A percentile compares a stretch with the other conserved stretches of the same genome.
Evolutionary conservation across 2,329 filamentous ascomycete genomes (phyloP).

Genomic region (Sporothrix luriei): DNA sequence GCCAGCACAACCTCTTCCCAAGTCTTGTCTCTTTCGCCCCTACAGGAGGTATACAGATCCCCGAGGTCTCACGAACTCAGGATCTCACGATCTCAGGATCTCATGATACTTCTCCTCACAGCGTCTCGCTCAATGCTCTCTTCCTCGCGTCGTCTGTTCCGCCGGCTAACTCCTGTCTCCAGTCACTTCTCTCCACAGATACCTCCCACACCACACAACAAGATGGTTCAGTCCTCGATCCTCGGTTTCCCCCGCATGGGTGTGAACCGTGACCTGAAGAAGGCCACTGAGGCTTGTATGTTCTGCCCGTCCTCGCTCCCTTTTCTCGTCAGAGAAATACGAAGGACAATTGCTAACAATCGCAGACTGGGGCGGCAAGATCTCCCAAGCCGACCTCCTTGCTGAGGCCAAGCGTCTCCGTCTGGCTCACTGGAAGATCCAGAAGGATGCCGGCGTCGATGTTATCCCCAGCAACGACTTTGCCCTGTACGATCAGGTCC

Average conservation of each 20-base stretch:
- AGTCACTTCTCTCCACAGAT: conserved; percentile 25
- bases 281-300: conserved; percentile 92
- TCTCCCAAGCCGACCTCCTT: conserved; percentile 87
- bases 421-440: conserved; percentile 98
- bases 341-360: conserved; percentile 18
- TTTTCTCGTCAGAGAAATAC: conserved; percentile 13
- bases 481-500: conserved; percentile 95
- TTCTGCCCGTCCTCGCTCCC: conserved; percentile 44
- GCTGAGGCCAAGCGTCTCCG: conserved; percentile 95
- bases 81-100: neutral
- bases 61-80: too few species aligned
- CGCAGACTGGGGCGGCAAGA: conserved; percentile 82
- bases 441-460: conserved; percentile 97
- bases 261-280: conserved; percentile 98
- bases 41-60: too few species aligned
- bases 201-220: conserved; percentile 42
- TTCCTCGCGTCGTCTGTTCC: neutral
- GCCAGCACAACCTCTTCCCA: neutral
- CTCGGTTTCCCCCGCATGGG: conserved; percentile 99
- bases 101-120: neutral
- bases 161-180: conserved; percentile 25
- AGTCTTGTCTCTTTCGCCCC: neutral
- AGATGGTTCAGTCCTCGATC: conserved; percentile 71
- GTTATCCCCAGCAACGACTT: conserved; percentile 99
- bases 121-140: neutral